phyloP scores from a whole-genome alignment of 345 rosid species.

The Microthlaspi erraticum region DNA sequence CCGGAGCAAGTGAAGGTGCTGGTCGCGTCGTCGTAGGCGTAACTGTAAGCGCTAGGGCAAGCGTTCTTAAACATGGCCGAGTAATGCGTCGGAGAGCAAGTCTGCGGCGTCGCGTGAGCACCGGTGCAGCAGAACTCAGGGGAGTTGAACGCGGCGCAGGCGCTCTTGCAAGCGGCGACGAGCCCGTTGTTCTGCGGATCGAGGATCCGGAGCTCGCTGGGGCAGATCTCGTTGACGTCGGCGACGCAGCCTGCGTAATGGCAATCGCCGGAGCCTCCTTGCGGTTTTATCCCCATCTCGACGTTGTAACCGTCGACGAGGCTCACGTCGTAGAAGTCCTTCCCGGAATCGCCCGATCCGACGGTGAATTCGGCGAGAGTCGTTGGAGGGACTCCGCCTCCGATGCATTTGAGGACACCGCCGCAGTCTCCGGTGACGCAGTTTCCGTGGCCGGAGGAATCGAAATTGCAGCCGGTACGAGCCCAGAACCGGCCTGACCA shows the following conservation, averaged over 20 bases:
- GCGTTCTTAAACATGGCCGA: slow-evolving; percentile 82
- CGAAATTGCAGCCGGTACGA: slow-evolving; percentile 82
- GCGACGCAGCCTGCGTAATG: slow-evolving; percentile 75
- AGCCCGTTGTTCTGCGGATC: slow-evolving; percentile 50
- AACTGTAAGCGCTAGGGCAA: slow-evolving; percentile 90
- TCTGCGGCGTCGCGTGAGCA: slow-evolving; percentile 67
- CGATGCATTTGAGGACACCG: slow-evolving; percentile 62
- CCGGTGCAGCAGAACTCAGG: slow-evolving; percentile 88
- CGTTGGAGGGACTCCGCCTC: slow-evolving; percentile 81
- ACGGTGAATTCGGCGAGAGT: slow-evolving; percentile 77
- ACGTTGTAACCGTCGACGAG: slow-evolving; percentile 94
- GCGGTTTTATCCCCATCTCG: slow-evolving; percentile 67
- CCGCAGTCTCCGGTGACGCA: slow-evolving; percentile 90
- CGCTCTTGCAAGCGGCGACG: slow-evolving; percentile 83
- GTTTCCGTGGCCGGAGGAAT: slow-evolving; percentile 64
- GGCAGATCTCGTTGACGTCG: slow-evolving; percentile 76
- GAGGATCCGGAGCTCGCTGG: slow-evolving; percentile 59
- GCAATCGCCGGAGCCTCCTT: slow-evolving; percentile 74
- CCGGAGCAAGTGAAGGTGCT: slow-evolving; percentile 86
- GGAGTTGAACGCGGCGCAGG: slow-evolving; percentile 74
- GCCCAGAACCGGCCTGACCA: slow-evolving; percentile 97
- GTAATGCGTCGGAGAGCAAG: slow-evolving; percentile 79
- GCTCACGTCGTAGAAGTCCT: slow-evolving; percentile 92
- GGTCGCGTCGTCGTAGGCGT: slow-evolving; percentile 87
- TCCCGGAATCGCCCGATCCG: slow-evolving; percentile 45